Conservation (phyloP, 257 asterid species). For the Nicotiana undulata region DNA sequence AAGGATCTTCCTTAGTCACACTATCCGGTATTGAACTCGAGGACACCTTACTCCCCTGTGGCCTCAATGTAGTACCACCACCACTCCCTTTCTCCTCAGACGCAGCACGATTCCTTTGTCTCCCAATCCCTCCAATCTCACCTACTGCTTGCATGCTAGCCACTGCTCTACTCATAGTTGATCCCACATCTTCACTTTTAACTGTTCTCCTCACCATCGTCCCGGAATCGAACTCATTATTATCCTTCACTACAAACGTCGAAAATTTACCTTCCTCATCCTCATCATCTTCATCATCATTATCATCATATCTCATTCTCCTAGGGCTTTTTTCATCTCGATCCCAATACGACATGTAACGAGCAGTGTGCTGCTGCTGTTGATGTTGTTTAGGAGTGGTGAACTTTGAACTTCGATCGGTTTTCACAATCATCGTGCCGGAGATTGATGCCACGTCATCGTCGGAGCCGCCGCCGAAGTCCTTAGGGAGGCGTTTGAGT, state of each 20-base stretch:
- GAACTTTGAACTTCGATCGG: constrained; percentile 27
- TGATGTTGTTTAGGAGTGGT: neutral
- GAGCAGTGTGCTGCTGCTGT: neutral
- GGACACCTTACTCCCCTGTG: constrained; percentile 60
- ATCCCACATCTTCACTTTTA: constrained; percentile 36
- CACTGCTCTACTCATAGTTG: constrained; percentile 87
- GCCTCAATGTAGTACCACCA: constrained; percentile 21
- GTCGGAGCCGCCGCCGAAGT: constrained; percentile 62
- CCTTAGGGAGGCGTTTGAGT: constrained; percentile 83
- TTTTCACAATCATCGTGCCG: constrained; percentile 77
- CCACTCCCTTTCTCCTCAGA: constrained; percentile 24
- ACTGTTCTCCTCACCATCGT: constrained; percentile 54
- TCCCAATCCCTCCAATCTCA: constrained; percentile 47
- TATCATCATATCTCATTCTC: constrained; percentile 1
- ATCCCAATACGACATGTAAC: constrained; percentile 30
- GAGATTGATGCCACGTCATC: constrained; percentile 49
- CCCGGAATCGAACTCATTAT: constrained; percentile 52
- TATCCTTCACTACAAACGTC: constrained; percentile 75
- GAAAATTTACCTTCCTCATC: constrained; percentile 49
- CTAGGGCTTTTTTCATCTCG: constrained; percentile 23
- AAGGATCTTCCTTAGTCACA: constrained; percentile 82
- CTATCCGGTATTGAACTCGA: constrained; percentile 79
- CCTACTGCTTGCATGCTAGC: constrained; percentile 92
- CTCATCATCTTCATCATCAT: constrained; percentile 38
- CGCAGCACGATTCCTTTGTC: constrained; percentile 36